Evolutionary conservation across 345 rosid species (phyloP).

Genomic region (Syzygium aqueum): DNA sequence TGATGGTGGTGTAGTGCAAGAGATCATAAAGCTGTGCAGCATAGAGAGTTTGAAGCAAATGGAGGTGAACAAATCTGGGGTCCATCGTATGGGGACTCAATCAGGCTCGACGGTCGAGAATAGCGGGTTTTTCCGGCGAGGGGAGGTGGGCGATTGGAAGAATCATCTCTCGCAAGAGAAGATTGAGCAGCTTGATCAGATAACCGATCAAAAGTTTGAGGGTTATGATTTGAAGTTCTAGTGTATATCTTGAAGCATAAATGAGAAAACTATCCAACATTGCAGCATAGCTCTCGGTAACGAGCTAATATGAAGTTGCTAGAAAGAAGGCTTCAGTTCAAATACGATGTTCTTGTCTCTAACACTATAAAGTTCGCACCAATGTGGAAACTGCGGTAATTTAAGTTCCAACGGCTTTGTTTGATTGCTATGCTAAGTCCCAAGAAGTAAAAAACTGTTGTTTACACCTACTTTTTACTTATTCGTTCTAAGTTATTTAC

Average conservation of each 20-base stretch:
- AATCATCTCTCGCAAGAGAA: slow-evolving; percentile 10
- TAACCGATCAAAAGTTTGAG: slow-evolving; percentile 7
- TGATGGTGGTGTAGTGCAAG: background rate
- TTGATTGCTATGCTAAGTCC: background rate
- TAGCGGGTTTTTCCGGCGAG: slow-evolving; percentile 8
- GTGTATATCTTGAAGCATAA: background rate
- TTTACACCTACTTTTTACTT: too few species aligned
- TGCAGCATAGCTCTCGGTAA: background rate
- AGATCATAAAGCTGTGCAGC: slow-evolving; percentile 10
- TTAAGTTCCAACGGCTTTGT: background rate
- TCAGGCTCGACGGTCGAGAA: background rate
- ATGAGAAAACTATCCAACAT: background rate
- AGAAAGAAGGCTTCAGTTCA: background rate
- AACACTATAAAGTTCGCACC: background rate
- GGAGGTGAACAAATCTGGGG: slow-evolving; percentile 15
- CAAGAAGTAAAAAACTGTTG: background rate
- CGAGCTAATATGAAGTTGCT: background rate
- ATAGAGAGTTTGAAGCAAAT: slow-evolving; percentile 10
- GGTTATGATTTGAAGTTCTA: slow-evolving; percentile 9
- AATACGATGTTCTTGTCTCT: background rate
- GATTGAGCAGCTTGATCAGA: slow-evolving; percentile 11
- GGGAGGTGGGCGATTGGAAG: slow-evolving; percentile 13
- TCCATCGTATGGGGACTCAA: background rate
- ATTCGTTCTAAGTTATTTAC: too few species aligned
- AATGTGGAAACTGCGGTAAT: background rate